Evolutionary conservation across 169 alveolate species (phyloP).

Genomic region (Plasmodium relictum): DNA sequence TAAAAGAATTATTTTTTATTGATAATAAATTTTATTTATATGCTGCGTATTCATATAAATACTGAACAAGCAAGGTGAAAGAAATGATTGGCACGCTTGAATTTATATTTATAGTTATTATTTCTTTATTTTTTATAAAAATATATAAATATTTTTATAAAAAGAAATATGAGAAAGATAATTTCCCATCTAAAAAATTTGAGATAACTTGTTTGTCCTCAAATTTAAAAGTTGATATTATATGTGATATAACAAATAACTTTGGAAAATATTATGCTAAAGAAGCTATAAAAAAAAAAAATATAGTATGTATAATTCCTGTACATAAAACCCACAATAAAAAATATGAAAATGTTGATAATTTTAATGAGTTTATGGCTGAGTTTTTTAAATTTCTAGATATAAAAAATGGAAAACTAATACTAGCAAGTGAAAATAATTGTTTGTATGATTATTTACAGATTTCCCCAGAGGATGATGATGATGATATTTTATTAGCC

Average conservation of each 20-base stretch:
- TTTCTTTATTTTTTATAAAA: conserved; percentile 56
- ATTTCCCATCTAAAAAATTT: conserved; percentile 1
- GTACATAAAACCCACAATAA: conserved; percentile 64
- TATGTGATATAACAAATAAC: conserved; percentile 74
- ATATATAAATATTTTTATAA: conserved; percentile 30
- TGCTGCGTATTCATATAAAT: not conserved
- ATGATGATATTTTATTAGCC: conserved; percentile 37
- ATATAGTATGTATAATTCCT: conserved; percentile 67
- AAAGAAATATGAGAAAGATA: conserved; percentile 28
- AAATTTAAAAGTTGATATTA: conserved; percentile 34
- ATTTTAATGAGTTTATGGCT: conserved; percentile 66
- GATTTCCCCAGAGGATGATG: conserved; percentile 8
- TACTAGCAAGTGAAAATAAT: conserved; percentile 74
- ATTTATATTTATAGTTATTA: conserved; percentile 34
- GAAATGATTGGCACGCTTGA: conserved; percentile 48
- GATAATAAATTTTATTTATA: not conserved
- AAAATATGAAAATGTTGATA: conserved; percentile 44
- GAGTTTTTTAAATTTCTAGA: conserved; percentile 48
- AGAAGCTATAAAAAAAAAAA: conserved; percentile 42
- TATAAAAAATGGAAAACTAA: conserved; percentile 67
- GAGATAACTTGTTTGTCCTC: conserved; percentile 7
- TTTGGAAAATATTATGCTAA: conserved; percentile 66
- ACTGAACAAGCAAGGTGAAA: not conserved
- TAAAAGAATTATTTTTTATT: not conserved
- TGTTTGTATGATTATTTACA: conserved; percentile 29